These are phyloP conservation scores for Xylaria sp. DNA, from an alignment of 2,329 filamentous ascomycete species.

Conservation along the genomic window DNA sequence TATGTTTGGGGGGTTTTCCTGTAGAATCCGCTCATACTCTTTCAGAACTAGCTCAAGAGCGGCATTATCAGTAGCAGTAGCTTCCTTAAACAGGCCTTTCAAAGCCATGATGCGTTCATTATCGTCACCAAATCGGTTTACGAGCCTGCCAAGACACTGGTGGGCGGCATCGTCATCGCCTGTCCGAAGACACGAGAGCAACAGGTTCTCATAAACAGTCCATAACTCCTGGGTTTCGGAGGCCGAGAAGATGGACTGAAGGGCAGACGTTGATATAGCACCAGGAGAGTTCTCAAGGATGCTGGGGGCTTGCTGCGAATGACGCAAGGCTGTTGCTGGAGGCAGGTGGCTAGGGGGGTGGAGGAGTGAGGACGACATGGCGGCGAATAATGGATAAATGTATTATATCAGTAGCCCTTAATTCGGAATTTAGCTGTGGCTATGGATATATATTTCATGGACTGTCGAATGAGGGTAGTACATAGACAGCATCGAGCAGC, in stretches of 20 bases:
- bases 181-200: slow-evolving; percentile 84
- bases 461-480: not conserved
- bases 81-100: slow-evolving; percentile 85
- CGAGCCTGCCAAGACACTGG: slow-evolving; percentile 78
- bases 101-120: slow-evolving; percentile 91
- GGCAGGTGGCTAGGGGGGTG: slow-evolving; percentile 68
- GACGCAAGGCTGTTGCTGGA: slow-evolving; percentile 64
- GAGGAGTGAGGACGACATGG: slow-evolving; percentile 58
- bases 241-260: slow-evolving; percentile 64
- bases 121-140: slow-evolving; percentile 79
- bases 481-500: not conserved
- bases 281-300: slow-evolving; percentile 66
- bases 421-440: slow-evolving; percentile 5
- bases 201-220: slow-evolving; percentile 86
- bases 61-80: slow-evolving; percentile 73
- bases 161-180: slow-evolving; percentile 84
- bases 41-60: slow-evolving; percentile 77
- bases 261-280: slow-evolving; percentile 64
- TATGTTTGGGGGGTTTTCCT: slow-evolving; percentile 81
- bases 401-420: slow-evolving; percentile 13
- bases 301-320: slow-evolving; percentile 70
- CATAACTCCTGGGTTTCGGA: slow-evolving; percentile 83
- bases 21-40: slow-evolving; percentile 81
- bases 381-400: slow-evolving; percentile 4
- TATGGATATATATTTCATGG: not conserved